Percentiles rank a stretch among this genome's conserved stretches.
Evolutionary conservation across 768 basidiomycete genomes (phyloP).

Genomic region (Lactarius indigo): DNA sequence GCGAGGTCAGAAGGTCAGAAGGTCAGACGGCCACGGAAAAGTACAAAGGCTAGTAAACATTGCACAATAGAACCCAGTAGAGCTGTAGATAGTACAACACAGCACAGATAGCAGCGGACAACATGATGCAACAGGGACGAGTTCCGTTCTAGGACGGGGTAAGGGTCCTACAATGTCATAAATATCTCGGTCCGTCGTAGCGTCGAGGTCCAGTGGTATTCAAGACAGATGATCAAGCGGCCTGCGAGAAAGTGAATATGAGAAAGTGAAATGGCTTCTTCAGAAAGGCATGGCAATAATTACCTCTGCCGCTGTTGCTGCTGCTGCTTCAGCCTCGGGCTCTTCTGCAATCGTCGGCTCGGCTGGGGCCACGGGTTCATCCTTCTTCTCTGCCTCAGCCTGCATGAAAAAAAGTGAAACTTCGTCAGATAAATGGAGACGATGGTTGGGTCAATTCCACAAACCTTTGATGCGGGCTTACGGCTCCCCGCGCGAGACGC

Average conservation of each 20-base stretch:
- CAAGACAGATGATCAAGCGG: slow-evolving; percentile 16
- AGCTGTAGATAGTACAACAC: slow-evolving; percentile 25
- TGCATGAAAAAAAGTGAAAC: not conserved
- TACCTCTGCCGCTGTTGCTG: slow-evolving; percentile 4
- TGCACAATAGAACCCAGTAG: slow-evolving; percentile 23
- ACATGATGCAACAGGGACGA: slow-evolving; percentile 20
- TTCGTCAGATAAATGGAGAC: not conserved
- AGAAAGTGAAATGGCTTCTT: not conserved
- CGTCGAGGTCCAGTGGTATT: slow-evolving; percentile 10
- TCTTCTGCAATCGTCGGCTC: slow-evolving; percentile 25
- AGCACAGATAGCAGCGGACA: slow-evolving; percentile 22
- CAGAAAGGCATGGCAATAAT: not conserved
- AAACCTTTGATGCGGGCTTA: slow-evolving; percentile 37
- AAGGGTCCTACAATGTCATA: slow-evolving; percentile 22
- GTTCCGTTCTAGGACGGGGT: slow-evolving; percentile 20
- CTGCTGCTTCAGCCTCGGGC: slow-evolving; percentile 24
- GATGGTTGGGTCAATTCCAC: slow-evolving; percentile 23
- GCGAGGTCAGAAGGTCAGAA: not conserved
- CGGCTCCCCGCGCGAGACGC: slow-evolving; percentile 28
- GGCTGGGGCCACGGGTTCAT: slow-evolving; percentile 10
- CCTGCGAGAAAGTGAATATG: slow-evolving; percentile 8
- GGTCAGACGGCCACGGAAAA: not conserved
- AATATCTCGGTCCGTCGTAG: slow-evolving; percentile 17
- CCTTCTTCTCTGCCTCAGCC: slow-evolving; percentile 23
- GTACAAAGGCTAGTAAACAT: slow-evolving; percentile 19